These are phyloP conservation scores for Lolium rigidum DNA, from an alignment of 176 grass and related monocot genomes.

Conservation along the genomic window DNA sequence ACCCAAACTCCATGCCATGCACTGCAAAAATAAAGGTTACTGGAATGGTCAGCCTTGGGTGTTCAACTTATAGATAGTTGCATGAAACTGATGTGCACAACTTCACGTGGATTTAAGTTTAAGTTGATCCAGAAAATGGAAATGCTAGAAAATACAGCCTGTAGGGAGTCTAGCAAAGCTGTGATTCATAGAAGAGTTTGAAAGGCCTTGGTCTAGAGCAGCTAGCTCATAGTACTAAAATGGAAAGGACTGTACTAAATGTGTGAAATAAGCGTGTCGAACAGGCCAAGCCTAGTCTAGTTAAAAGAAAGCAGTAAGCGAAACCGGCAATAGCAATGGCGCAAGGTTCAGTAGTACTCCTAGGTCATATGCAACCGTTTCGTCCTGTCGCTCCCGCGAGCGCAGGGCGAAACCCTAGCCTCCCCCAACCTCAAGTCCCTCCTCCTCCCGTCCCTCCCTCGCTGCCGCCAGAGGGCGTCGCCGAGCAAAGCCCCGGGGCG, in stretches of 20 bases:
- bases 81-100: neutral
- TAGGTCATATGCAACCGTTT: too few relatives aligned
- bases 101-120: neutral
- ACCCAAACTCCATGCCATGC: constrained; percentile 93
- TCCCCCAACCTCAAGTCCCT: too few relatives aligned
- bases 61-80: neutral
- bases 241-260: neutral
- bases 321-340: too few relatives aligned
- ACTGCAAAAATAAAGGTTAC: constrained; percentile 44
- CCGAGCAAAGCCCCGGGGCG: too few relatives aligned
- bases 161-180: neutral
- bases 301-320: neutral
- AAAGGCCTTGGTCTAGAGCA: neutral
- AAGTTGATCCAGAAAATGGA: neutral
- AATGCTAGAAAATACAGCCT: neutral
- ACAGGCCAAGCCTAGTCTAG: neutral
- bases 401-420: too few relatives aligned
- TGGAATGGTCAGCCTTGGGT: neutral
- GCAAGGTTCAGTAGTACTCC: too few relatives aligned
- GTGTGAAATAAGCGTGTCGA: neutral
- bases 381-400: too few relatives aligned
- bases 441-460: too few relatives aligned
- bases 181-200: neutral
- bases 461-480: too few relatives aligned
- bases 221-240: neutral